Base-by-base conservation (phyloP, 495 filamentous ascomycete genomes). In the Aeminium ludgeri region DNA sequence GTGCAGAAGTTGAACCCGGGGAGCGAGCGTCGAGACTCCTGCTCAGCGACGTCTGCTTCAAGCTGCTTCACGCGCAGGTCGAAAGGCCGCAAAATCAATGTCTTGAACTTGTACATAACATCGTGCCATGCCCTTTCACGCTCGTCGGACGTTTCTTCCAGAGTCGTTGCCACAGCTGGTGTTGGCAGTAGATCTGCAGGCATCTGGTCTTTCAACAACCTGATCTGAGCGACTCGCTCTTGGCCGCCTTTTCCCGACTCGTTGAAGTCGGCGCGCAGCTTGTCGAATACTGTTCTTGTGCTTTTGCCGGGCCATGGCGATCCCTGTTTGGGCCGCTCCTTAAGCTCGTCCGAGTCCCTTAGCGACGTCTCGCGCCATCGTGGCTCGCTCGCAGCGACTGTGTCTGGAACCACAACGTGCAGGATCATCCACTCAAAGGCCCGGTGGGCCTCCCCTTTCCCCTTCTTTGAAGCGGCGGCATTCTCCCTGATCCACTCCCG, bases 1-100 rank as follows among this genome's bases (percentile, higher is more conserved):
- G 91, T 96, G 58, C 87, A 95, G 55, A 96, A 97, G 54, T 97
- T 97, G 89, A 91, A 97, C 0, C 89, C 89, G 2, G 91, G 89
- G 17, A 97, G 61, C 31, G 67, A 72, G 31, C 87, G 74, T 62
- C 95, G 86, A 3, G 79, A 72, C 50, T 96, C 89, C 52, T 82
- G 85, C 55, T 94, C 91, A 50, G 78, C 77, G 51, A 97, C 91
- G 57, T 97, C 91, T 52, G 95, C 87, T 54, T 97, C 89, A 58
- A 96, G 96, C 52, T 95, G 87, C 30, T 69, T 73, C 4, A 97
- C 91, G 8, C 89, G 78, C 33, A 78, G 66, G 64, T 94, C 86
- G 53, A 97, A 96, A 5, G 86, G 86, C 12, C 76, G 69, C 15
- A 97, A 65, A 45, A 97, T 94, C 6, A 82, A 70, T 40, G 72